Percentiles rank a stretch among this genome's conserved stretches.
Conservation (phyloP, 2,329 filamentous ascomycete species). For the Aspergillus sp. region DNA sequence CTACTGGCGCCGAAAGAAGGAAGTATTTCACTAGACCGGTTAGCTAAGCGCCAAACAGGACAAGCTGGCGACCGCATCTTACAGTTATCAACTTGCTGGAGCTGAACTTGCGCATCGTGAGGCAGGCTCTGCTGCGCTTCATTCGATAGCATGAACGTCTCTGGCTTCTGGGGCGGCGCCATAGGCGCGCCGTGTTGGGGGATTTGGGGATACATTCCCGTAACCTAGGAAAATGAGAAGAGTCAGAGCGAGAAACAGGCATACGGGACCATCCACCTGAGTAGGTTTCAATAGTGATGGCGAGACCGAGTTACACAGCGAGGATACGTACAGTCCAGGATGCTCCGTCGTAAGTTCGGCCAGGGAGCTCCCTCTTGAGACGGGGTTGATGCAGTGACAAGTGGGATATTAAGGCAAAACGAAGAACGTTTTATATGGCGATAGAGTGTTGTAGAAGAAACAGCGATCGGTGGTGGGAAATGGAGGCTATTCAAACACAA, state of each 20-base stretch:
- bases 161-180: slow-evolving; percentile 91
- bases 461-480: slow-evolving; percentile 19
- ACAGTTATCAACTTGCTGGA: slow-evolving; percentile 98
- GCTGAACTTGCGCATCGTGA: slow-evolving; percentile 91
- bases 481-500: slow-evolving; percentile 23
- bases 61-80: slow-evolving; percentile 40
- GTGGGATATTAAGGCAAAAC: slow-evolving; percentile 9
- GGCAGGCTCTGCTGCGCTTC: slow-evolving; percentile 96
- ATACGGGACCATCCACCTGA: not conserved
- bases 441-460: slow-evolving; percentile 10
- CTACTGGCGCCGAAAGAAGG: slow-evolving; percentile 95
- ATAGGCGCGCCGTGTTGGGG: slow-evolving; percentile 77
- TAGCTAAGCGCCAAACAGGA: not conserved
- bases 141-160: slow-evolving; percentile 97
- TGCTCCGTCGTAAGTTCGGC: slow-evolving; percentile 1
- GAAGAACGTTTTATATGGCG: slow-evolving; percentile 10
- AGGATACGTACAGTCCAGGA: slow-evolving; percentile 10
- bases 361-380: not conserved
- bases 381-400: slow-evolving; percentile 5
- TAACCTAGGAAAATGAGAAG: not conserved
- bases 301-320: not conserved
- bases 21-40: slow-evolving; percentile 86
- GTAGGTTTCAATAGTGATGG: not conserved
- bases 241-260: not conserved
- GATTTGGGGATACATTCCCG: slow-evolving; percentile 75